Percentiles rank a stretch among this genome's conserved stretches.
These are phyloP conservation scores for Coemansia aciculifera DNA, from an alignment of 192 early-diverging fungal genomes.

Conservation along the genomic window DNA sequence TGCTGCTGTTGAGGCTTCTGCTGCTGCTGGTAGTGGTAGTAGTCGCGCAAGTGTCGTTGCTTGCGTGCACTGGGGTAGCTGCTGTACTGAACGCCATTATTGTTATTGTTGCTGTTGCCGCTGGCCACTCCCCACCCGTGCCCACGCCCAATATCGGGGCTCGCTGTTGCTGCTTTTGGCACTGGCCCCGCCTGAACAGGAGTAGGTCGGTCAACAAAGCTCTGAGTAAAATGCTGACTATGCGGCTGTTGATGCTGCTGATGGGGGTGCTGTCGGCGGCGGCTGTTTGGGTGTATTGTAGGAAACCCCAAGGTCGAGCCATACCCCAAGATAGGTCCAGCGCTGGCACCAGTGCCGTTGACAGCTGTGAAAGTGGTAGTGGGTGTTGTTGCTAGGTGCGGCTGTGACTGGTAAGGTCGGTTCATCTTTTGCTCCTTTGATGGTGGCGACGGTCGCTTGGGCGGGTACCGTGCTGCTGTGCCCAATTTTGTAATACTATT, in stretches of 20 bases:
- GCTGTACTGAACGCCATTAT: neutral
- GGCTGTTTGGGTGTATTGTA: constrained; percentile 5
- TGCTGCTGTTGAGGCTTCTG: neutral
- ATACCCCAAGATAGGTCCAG: neutral
- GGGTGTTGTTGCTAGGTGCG: neutral
- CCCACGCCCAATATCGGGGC: neutral
- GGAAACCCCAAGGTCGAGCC: neutral
- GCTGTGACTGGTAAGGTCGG: constrained; percentile 14
- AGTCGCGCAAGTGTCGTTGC: neutral
- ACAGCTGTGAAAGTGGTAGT: neutral
- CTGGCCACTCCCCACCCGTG: neutral
- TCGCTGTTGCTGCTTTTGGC: constrained; percentile 2
- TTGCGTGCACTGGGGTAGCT: neutral
- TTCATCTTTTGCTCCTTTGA: constrained; percentile 5
- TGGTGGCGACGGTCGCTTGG: neutral
- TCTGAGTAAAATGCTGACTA: neutral
- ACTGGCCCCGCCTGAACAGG: neutral
- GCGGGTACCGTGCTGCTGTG: constrained; percentile 4
- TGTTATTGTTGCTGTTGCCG: neutral
- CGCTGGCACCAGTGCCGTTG: neutral
- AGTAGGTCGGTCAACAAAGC: neutral
- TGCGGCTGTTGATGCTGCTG: neutral
- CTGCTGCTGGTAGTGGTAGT: constrained; percentile 1
- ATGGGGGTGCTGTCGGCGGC: neutral
- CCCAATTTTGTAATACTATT: neutral